Evolutionary conservation across 768 basidiomycete species (phyloP).

Genomic region (Psilocybe cyanescens): DNA sequence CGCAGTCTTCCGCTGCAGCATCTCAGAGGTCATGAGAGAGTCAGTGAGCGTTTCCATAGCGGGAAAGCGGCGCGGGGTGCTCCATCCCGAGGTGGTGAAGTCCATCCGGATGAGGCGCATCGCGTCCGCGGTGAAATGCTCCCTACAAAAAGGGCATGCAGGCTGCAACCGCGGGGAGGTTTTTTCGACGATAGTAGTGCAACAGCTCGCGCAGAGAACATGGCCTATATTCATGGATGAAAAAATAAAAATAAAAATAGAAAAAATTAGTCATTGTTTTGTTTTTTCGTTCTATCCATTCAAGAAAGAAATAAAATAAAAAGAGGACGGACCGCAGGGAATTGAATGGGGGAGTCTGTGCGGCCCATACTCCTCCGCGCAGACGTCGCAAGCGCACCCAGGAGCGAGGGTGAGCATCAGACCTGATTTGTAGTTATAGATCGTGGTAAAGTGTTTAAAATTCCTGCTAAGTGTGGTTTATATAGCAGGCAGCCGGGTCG

Average conservation of each 20-base stretch:
- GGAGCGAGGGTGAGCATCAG: slow-evolving; percentile 81
- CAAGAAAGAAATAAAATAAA: slow-evolving; percentile 14
- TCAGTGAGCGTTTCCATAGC: slow-evolving; percentile 52
- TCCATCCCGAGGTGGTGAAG: slow-evolving; percentile 70
- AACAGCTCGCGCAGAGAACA: slow-evolving; percentile 78
- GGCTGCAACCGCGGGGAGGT: slow-evolving; percentile 70
- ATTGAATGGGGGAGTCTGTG: slow-evolving; percentile 79
- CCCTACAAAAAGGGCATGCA: slow-evolving; percentile 85
- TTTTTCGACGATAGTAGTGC: slow-evolving; percentile 83
- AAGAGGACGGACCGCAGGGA: slow-evolving; percentile 68
- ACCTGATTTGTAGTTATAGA: not conserved
- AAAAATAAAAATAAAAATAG: slow-evolving; percentile 11
- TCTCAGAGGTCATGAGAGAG: slow-evolving; percentile 33
- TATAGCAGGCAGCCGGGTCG: slow-evolving; percentile 14
- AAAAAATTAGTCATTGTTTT: slow-evolving; percentile 24
- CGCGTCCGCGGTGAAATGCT: slow-evolving; percentile 65
- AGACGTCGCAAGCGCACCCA: slow-evolving; percentile 88
- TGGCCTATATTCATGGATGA: slow-evolving; percentile 54
- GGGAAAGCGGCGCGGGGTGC: slow-evolving; percentile 63
- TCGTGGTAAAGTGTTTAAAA: no score
- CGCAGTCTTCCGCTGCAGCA: slow-evolving; percentile 51
- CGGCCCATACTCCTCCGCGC: slow-evolving; percentile 83
- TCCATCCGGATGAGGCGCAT: slow-evolving; percentile 83
- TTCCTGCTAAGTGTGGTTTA: no score
- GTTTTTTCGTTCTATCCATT: slow-evolving; percentile 18